Conservation (phyloP, 768 basidiomycete species). For the Suillus fuscotomentosus region DNA sequence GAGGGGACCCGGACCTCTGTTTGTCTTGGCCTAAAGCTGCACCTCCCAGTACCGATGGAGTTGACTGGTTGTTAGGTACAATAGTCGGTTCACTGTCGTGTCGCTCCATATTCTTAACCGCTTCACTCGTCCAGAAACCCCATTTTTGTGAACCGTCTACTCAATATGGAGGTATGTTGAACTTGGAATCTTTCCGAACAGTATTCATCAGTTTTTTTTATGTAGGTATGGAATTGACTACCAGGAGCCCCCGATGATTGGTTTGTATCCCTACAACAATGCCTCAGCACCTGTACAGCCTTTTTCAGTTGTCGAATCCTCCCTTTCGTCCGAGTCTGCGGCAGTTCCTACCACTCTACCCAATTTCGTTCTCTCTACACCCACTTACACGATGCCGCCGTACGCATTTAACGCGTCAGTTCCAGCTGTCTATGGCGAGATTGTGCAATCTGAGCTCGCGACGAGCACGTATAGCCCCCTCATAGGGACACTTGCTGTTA, state of each 20-base stretch:
- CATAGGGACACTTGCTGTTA: slow-evolving; percentile 41
- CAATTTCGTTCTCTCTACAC: slow-evolving; percentile 67
- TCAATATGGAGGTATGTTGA: slow-evolving; percentile 67
- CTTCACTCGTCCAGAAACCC: slow-evolving; percentile 40
- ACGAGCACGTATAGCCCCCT: slow-evolving; percentile 70
- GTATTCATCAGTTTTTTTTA: slow-evolving; percentile 6
- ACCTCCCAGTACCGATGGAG: slow-evolving; percentile 66
- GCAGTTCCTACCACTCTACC: slow-evolving; percentile 69
- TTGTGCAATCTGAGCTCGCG: slow-evolving; percentile 63
- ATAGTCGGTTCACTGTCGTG: neutral
- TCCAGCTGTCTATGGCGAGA: slow-evolving; percentile 49
- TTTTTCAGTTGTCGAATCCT: slow-evolving; percentile 42
- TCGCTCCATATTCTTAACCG: neutral
- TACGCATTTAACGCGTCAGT: slow-evolving; percentile 74
- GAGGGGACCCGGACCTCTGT: slow-evolving; percentile 63
- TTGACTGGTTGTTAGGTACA: slow-evolving; percentile 82
- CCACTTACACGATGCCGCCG: slow-evolving; percentile 57
- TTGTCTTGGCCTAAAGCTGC: slow-evolving; percentile 71
- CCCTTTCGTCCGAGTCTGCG: slow-evolving; percentile 60
- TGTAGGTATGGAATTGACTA: slow-evolving; percentile 69
- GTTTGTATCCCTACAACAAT: slow-evolving; percentile 62
- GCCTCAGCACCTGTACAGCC: slow-evolving; percentile 42
- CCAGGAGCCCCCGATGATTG: slow-evolving; percentile 75
- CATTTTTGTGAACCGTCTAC: slow-evolving; percentile 76
- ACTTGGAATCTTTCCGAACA: neutral